Evolutionary conservation across 805 yeast genomes (phyloP), one percentile per base, ranked within the genome.

Genomic region (Pichia insulana): DNA sequence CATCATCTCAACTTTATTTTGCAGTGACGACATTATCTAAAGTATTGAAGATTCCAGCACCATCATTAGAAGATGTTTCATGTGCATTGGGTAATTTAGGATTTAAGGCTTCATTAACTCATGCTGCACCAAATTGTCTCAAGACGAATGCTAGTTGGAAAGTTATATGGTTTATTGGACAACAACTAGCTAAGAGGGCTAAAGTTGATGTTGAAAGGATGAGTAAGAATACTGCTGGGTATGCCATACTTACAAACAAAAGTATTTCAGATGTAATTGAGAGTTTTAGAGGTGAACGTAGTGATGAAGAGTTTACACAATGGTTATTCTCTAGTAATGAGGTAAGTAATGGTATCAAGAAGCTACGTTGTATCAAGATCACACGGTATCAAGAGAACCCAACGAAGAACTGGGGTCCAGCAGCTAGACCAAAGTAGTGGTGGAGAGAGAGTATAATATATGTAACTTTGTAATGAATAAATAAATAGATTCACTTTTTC

Each of bases 371-470:
- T 49, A 71, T 86, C 45, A 87, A 87, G 62, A 76, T 90, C 57
- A 87, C 87, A 12, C 71, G 96, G 53, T 90, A 73, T 62, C 98
- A 89, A 59, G 88, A 80, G 56, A 90, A 89, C 56, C 99, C 99
- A 13, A 74, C 87, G 1, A 85, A 84, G 58, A 81, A 85, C 59
- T 92, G 99, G 99, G 99, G 99, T 1, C 99, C 58, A 13, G 52
- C 51, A 34, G 78, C 96, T 3, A 78, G 83, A 55, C 94, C 95
- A 17, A 62, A 62, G 35, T 57, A 47, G 26, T 22, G 5, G 25
- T 22, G 25, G 5, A 8, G 5, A 22, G 25, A 22, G 5, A 22
- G 25, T 6, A 22, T 22, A 22, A 5, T 22, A 8, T 22, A 8
- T 22, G 25, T 22, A 22, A 8, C 5, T 5, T 22, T 22, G 25